Evolutionary conservation across 371 early-diverging fungal genomes (phyloP), one percentile per base, ranked within the genome.

Genomic region (Blastocladiella emersonii): DNA sequence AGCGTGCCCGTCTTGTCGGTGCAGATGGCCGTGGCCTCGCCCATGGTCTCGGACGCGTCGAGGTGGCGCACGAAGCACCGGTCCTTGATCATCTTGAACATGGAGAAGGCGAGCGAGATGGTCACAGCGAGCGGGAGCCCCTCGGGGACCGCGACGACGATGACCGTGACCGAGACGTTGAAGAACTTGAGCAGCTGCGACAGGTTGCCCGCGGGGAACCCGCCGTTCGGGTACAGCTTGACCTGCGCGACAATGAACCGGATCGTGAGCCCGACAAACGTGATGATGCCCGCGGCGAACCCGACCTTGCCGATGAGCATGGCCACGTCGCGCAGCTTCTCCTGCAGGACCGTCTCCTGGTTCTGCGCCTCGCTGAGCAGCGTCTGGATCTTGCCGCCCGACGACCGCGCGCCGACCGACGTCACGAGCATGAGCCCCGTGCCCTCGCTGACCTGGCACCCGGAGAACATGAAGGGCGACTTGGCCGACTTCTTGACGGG

Each of bases 401-500:
- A 53, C 25, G 53, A 51, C 23, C 39, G 45, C 37, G 32, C 13
- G 25, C 70, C 70, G n/a, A 71, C 63, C 12, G 69, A 37, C 12
- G 79, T 72, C 27, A 79, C 71, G n/a, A 79, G 23, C 57, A 65
- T 69, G 48, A 63, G 25, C 17, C 70, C 78, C 4, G 67, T 32
- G 32, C 77, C 77, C 36, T 78, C 76, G 17, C 41, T 48, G n/a
- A 79, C 72, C 13, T 66, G 68, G 36, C 64, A 64, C 19, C 77
- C 77, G 30, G 73, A 66, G 30, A 78, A 63, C 36, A 76, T 23
- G 39, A 79, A 74, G 23, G 65, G 66, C 25, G 69, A 41, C 25
- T 19, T 36, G 30, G 48, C 0, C 17, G 23, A n/a, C 45, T 74
- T 74, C 37, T 62, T 64, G n/a, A 75, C 61, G 19, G 61, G n/a